A percentile compares a stretch with the other conserved stretches of the same genome.
Conservation (phyloP, 768 basidiomycete species). For the Hortiboletus flavorubellus region DNA sequence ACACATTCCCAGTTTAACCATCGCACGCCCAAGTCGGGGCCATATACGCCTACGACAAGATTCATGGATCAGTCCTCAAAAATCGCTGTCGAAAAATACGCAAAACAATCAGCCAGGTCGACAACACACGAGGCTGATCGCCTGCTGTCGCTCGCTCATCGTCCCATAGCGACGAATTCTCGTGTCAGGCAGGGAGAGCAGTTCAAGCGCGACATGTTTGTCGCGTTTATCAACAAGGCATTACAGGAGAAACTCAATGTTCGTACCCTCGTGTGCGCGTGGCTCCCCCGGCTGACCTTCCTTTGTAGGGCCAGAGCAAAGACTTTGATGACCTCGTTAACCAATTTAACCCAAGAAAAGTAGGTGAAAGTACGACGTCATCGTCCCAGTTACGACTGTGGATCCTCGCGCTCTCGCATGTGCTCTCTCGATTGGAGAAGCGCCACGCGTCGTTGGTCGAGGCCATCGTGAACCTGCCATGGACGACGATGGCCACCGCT, state of each 20-base stretch:
- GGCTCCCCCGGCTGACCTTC: conserved; percentile 12
- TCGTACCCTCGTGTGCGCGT: conserved; percentile 27
- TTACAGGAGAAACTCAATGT: conserved; percentile 71
- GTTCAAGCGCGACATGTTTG: conserved; percentile 77
- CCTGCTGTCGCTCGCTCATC: conserved; percentile 21
- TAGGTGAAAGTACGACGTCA: conserved; percentile 31
- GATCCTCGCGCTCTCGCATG: conserved; percentile 86
- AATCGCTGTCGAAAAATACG: conserved; percentile 42
- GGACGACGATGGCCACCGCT: conserved; percentile 84
- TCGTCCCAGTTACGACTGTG: conserved; percentile 66
- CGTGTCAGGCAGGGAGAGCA: conserved; percentile 75
- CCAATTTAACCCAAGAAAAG: conserved; percentile 67
- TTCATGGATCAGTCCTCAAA: conserved; percentile 43
- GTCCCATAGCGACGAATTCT: conserved; percentile 78
- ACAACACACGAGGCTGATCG: conserved; percentile 9
- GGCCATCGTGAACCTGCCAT: conserved; percentile 83
- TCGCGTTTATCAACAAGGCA: conserved; percentile 79
- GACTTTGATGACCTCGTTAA: conserved; percentile 87
- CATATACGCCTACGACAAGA: conserved; percentile 43
- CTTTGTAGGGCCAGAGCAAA: conserved; percentile 60
- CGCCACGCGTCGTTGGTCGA: conserved; percentile 78
- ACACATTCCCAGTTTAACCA: conserved; percentile 72
- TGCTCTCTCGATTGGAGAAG: conserved; percentile 85
- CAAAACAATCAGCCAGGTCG: conserved; percentile 36
- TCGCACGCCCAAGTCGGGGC: conserved; percentile 65